Evolutionary conservation across 2,329 filamentous ascomycete species (phyloP).

Genomic region (Mycogone perniciosa): DNA sequence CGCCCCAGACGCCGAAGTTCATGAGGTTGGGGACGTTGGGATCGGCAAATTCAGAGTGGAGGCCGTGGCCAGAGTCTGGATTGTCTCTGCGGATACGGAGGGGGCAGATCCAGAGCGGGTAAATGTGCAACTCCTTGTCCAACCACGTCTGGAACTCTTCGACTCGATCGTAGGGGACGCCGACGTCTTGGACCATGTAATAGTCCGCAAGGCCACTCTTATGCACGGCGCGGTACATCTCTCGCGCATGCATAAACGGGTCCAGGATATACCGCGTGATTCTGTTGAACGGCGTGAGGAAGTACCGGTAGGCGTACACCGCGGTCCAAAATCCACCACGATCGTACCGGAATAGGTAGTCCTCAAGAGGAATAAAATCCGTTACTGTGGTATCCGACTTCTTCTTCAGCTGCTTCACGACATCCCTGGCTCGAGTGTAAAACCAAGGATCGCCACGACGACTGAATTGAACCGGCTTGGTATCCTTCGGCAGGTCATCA

Average conservation of each 20-base stretch:
- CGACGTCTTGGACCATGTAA: conserved; percentile 61
- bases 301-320: conserved; percentile 56
- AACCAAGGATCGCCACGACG: conserved; percentile 63
- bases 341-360: conserved; percentile 68
- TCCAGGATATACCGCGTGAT: conserved; percentile 56
- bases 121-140: conserved; percentile 38
- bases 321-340: conserved; percentile 65
- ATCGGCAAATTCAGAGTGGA: conserved; percentile 41
- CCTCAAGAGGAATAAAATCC: conserved; percentile 54
- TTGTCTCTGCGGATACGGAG: conserved; percentile 38
- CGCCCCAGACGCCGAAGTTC: conserved; percentile 60
- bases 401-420: conserved; percentile 23
- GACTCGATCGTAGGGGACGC: conserved; percentile 38
- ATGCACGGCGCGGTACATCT: conserved; percentile 61
- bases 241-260: conserved; percentile 55
- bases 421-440: conserved; percentile 58
- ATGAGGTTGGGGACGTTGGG: conserved; percentile 38
- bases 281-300: conserved; percentile 58
- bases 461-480: conserved; percentile 43
- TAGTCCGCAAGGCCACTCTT: conserved; percentile 52
- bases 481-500: conserved; percentile 35
- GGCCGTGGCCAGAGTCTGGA: conserved; percentile 37
- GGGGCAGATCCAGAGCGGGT: conserved; percentile 53
- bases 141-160: conserved; percentile 44
- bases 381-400: conserved; percentile 21